Conservation (phyloP, 1,284 basidiomycete species). For the Boletus putidus region DNA sequence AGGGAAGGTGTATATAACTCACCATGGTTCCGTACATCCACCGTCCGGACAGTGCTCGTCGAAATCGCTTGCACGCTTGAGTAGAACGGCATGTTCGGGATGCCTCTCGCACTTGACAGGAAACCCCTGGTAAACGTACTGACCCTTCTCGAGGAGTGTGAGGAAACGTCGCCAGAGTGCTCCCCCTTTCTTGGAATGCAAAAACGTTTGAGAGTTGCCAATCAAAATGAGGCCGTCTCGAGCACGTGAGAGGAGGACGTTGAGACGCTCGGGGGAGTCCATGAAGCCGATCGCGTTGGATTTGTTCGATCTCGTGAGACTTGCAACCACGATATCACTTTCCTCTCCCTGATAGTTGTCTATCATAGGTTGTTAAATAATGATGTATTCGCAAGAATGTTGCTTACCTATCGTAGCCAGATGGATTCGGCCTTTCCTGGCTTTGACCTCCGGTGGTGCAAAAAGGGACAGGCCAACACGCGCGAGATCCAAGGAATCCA, state of each 20-base stretch:
- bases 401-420: conserved; percentile 59
- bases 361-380: conserved; percentile 21
- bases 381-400: too few relatives aligned
- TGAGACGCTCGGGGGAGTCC: conserved; percentile 61
- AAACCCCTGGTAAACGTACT: conserved; percentile 56
- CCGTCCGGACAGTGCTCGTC: conserved; percentile 57
- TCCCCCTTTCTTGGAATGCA: conserved; percentile 50
- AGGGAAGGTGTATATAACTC: background rate
- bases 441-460: background rate
- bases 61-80: conserved; percentile 50
- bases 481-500: conserved; percentile 46
- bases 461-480: background rate
- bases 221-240: conserved; percentile 60
- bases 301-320: conserved; percentile 57
- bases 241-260: conserved; percentile 64
- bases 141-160: conserved; percentile 41
- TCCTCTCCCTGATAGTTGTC: conserved; percentile 73
- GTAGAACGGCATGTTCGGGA: conserved; percentile 38
- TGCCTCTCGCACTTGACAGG: conserved; percentile 59
- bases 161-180: conserved; percentile 54
- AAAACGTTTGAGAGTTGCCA: conserved; percentile 61
- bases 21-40: conserved; percentile 58
- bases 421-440: conserved; percentile 38
- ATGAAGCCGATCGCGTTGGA: conserved; percentile 62
- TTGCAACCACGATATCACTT: conserved; percentile 60